Evolutionary conservation across 176 grass and related monocot genomes (phyloP), one percentile per base, ranked within the genome.

Genomic region (Zea mays): DNA sequence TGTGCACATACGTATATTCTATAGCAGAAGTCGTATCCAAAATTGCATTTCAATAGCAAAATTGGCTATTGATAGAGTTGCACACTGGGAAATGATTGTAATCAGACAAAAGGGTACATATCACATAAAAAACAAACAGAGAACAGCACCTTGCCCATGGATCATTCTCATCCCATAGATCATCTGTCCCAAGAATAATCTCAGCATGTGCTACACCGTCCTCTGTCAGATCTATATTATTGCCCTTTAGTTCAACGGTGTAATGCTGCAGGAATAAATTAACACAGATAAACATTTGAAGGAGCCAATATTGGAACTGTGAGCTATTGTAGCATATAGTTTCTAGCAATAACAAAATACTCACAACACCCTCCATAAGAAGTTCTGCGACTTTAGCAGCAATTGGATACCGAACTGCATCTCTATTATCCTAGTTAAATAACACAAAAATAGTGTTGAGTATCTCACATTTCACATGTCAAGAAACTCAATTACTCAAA

Each of bases 111-210:
- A 70, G 42, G 37, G 10, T 20, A 41, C 50, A 77, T 71, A 39
- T 8, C 52, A 83, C 62, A 85, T 65, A 73, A 67, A 77, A 67
- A 77, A 36, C 50, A 80, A 76, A 77, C 37, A 63, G 41, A 70
- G 27, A 83, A 80, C 62, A 60, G n/a, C 34, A 97, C 93, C 93
- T 93, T 67, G 93, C 93, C 93, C 93, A 97, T 62, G 93, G 90
- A 86, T 93, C 90, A 76, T 89, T 97, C 68, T 98, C 95, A 78
- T 98, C 95, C 95, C 91, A 98, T 62, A 94, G 62, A 88, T 98
- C 91, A 76, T 90, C 76, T 72, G 89, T 92, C 69, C 80, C 85
- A 64, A 98, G 87, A 88, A 92, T 84, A 85, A 92, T 94, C 76
- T 98, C 91, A 82, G 91, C 85, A 64, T 90, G 75, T 75, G 86